A percentile compares a stretch with the other conserved stretches of the same genome.
Evolutionary conservation across 805 yeast genomes (phyloP).

Genomic region (Barnettozyma salicaria): DNA sequence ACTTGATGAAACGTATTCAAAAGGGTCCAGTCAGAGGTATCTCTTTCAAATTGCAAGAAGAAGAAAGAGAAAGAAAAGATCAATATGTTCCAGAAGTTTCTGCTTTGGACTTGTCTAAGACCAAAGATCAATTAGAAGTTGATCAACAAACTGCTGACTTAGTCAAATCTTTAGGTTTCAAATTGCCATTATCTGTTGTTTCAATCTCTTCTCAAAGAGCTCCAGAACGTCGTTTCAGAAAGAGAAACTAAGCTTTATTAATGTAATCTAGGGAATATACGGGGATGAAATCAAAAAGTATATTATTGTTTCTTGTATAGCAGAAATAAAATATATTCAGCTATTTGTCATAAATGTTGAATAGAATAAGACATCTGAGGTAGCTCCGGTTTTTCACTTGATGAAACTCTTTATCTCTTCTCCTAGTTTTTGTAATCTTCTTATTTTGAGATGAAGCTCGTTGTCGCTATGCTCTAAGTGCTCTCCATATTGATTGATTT

Average conservation of each 20-base stretch:
- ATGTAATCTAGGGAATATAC: conserved; percentile 7
- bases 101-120: conserved; percentile 96
- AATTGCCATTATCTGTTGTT: conserved; percentile 78
- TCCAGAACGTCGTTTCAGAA: conserved; percentile 83
- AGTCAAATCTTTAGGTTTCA: conserved; percentile 90
- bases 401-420: conserved; percentile 34
- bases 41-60: conserved; percentile 99
- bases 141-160: conserved; percentile 95
- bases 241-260: conserved; percentile 58
- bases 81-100: conserved; percentile 99
- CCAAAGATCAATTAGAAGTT: conserved; percentile 93
- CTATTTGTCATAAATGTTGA: not conserved
- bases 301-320: conserved; percentile 17
- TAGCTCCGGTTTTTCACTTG: conserved; percentile 12
- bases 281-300: conserved; percentile 4
- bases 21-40: conserved; percentile 99
- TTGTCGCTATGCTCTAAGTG: conserved; percentile 29
- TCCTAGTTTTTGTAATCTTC: conserved; percentile 37
- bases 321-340: conserved; percentile 9
- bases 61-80: conserved; percentile 99
- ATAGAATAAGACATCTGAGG: not conserved
- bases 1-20: conserved; percentile 99
- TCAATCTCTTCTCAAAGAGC: conserved; percentile 86
- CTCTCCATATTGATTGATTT: conserved; percentile 33
- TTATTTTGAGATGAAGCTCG: conserved; percentile 30